These are phyloP conservation scores for Deakozyma indianensis DNA, from an alignment of 805 yeast species.

Conservation along the genomic window DNA sequence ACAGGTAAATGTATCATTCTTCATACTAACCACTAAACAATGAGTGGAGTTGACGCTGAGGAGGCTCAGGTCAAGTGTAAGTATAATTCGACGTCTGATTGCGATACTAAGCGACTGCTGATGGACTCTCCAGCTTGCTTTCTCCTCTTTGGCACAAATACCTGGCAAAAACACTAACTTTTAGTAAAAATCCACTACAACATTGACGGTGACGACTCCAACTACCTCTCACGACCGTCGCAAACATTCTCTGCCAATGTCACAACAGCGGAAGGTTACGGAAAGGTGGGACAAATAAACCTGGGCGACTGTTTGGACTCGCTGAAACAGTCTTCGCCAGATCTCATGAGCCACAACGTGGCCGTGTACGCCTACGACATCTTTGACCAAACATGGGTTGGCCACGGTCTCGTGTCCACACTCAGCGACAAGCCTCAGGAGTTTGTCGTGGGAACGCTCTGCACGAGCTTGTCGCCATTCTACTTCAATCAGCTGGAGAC, in stretches of 20 bases:
- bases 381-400: slow-evolving; percentile 1
- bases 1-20: too few relatives aligned
- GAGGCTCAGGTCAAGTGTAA: slow-evolving; percentile 1
- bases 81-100: background rate
- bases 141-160: background rate
- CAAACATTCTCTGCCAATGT: background rate
- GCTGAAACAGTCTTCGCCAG: background rate
- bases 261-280: background rate
- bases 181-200: background rate
- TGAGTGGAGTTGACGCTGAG: too few relatives aligned
- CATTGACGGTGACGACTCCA: background rate
- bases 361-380: background rate
- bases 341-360: background rate
- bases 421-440: background rate
- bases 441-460: background rate
- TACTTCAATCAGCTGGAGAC: slow-evolving; percentile 1
- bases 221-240: background rate
- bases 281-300: background rate
- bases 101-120: background rate
- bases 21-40: too few relatives aligned
- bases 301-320: background rate
- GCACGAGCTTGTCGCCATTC: background rate
- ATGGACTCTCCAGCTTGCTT: background rate
- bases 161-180: background rate
- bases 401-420: background rate